These are phyloP conservation scores for Perkinsela sp. DNA, from an alignment of 208 protist species.

Conservation along the genomic window DNA sequence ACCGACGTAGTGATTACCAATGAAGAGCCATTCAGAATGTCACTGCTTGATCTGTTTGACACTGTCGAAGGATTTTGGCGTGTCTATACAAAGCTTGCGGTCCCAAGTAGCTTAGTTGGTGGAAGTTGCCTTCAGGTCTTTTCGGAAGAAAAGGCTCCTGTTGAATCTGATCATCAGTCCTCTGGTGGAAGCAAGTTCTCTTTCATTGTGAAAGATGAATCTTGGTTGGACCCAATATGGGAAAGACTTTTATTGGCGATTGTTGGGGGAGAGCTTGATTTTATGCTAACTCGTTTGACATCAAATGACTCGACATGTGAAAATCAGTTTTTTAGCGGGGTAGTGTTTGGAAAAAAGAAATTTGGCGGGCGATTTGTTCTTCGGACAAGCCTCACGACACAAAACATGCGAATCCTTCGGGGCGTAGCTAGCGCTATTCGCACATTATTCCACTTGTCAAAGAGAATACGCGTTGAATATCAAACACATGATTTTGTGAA, in stretches of 20 bases:
- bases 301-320: neutral
- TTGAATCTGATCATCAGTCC: neutral
- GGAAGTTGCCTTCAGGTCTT: neutral
- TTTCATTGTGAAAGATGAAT: neutral
- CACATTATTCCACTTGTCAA: too few relatives aligned
- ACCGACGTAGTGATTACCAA: neutral
- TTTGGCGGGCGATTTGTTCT: neutral
- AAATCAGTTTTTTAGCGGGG: neutral
- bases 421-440: too few relatives aligned
- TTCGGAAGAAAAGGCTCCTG: neutral
- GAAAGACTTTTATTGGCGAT: neutral
- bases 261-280: neutral
- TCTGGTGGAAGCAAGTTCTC: neutral
- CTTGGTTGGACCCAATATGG: neutral
- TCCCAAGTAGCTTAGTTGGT: neutral
- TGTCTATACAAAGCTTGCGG: neutral
- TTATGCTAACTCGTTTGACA: too few relatives aligned
- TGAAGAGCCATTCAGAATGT: neutral
- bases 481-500: too few relatives aligned
- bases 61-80: neutral
- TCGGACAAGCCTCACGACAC: too few relatives aligned
- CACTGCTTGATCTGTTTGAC: neutral
- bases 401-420: too few relatives aligned
- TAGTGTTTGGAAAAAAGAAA: neutral
- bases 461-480: too few relatives aligned